A percentile compares a stretch with the other conserved stretches of the same genome.
phyloP scores from a whole-genome alignment of 257 asterid genomes.

The Forsythia viridissima region DNA sequence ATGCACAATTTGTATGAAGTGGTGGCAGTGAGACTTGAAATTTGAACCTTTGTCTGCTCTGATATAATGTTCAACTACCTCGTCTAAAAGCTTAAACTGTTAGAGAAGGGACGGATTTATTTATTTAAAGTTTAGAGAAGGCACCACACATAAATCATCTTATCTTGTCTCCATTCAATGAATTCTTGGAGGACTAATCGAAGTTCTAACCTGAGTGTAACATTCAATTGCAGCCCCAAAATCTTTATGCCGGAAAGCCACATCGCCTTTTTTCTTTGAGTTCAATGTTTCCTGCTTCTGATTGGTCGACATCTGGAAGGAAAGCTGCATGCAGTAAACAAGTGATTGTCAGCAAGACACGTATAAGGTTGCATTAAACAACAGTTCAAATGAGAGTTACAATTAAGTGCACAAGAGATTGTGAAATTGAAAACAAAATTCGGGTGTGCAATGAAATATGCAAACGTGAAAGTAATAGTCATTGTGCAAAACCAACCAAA shows the following conservation, averaged over 20 bases:
- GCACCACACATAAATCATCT: background rate
- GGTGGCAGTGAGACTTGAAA: too few relatives aligned
- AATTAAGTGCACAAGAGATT: background rate
- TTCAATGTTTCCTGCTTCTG: slow-evolving; percentile 73
- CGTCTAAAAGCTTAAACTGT: too few relatives aligned
- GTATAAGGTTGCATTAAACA: background rate
- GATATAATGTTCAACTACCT: too few relatives aligned
- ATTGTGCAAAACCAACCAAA: background rate
- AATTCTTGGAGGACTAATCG: background rate
- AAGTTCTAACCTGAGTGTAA: slow-evolving; percentile 51
- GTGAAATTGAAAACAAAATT: background rate
- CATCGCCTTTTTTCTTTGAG: slow-evolving; percentile 71
- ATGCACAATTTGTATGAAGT: background rate
- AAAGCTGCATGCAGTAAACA: slow-evolving; percentile 41
- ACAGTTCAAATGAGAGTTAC: background rate
- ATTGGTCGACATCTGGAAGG: slow-evolving; percentile 79
- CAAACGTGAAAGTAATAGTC: background rate
- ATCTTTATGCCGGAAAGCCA: slow-evolving; percentile 67
- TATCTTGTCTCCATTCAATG: background rate
- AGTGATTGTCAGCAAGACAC: background rate
- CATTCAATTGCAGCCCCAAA: slow-evolving; percentile 56
- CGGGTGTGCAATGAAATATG: background rate
- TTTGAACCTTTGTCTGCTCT: background rate
- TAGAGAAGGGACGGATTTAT: too few relatives aligned
- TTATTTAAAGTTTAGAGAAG: too few relatives aligned